These are phyloP conservation scores for Solanum chacoense DNA, from an alignment of 305 asterid species.

Conservation along the genomic window DNA sequence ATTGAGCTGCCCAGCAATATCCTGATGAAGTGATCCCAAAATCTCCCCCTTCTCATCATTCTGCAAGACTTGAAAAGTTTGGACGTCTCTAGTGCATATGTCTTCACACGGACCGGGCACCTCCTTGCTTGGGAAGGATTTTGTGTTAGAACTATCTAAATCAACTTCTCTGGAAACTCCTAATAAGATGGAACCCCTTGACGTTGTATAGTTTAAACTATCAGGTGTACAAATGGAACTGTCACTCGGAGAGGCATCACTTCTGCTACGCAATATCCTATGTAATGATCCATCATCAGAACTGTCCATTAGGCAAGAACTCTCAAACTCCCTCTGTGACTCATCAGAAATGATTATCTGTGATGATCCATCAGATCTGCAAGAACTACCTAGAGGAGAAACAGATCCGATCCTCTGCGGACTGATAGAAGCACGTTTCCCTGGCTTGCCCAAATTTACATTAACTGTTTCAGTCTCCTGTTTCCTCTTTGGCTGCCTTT, in stretches of 20 bases:
- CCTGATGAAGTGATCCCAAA: neutral
- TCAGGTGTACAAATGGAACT: neutral
- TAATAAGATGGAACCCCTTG: neutral
- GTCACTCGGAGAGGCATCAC: neutral
- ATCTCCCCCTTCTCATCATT: neutral
- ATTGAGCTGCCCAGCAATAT: neutral
- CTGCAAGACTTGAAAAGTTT: neutral
- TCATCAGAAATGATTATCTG: conserved; percentile 1
- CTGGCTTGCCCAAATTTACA: neutral
- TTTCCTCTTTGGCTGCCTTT: conserved; percentile 14
- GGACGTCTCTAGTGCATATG: neutral
- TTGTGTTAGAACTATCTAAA: neutral
- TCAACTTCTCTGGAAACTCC: neutral
- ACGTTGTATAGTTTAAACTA: neutral
- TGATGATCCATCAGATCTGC: conserved; percentile 4
- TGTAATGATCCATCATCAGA: neutral
- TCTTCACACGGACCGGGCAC: neutral
- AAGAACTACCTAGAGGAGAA: conserved; percentile 1
- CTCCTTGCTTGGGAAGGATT: neutral
- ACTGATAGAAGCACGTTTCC: conserved; percentile 17
- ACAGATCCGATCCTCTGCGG: conserved; percentile 6
- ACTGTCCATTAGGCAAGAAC: neutral
- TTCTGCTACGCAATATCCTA: neutral
- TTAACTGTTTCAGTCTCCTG: neutral
- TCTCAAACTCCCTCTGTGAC: neutral